Base-by-base conservation (phyloP, 176 grass and related monocot species). In the Phoenix dactylifera region DNA sequence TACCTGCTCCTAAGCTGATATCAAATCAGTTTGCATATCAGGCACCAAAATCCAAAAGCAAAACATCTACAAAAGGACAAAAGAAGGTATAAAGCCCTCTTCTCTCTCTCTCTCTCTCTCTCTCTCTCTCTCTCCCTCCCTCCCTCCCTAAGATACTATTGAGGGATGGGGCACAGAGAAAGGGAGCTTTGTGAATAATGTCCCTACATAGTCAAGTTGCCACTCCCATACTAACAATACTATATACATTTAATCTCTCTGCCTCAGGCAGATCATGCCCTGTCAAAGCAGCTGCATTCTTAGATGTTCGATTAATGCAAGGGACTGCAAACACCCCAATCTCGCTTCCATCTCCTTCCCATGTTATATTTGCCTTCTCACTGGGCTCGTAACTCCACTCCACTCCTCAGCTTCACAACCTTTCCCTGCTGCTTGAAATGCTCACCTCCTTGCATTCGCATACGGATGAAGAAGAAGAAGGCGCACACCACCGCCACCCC, bases 221-320 rank as follows among this genome's bases (percentile, higher is more conserved):
- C 70, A 79, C 78, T 74, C 59, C 68, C 68, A 44, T 12, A 12
- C 35, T 14, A 12, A 7, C 35, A 44, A 2, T 12, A 44, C 56
- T 63, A 65, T 63, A 73, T 64, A 65, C 67, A 73, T 64, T 69
- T 77, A 69, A 17, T 59, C 73, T 44, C 76, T 32, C 70, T 92
- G 82, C 26, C 76, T 32, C 73, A 86, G 82, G 83, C 82, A 83
- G 87, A 92, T 92, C 81, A 86, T 92, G 93, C 86, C 81, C 93
- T 98, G 79, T 88, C 84, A 92, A 78, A 73, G 87, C 88, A 86
- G 93, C 81, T 79, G 69, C 76, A 77, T 74, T 70, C 55, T 60
- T 79, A 86, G 80, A 80, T 79, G 79, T 73, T 86, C 52, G 39
- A 35, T 68, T 68, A 68, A 68, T 39, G 65, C 65, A 54, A 68